These are phyloP conservation scores for Mycena rosella DNA, from an alignment of 768 basidiomycete genomes.

Conservation along the genomic window DNA sequence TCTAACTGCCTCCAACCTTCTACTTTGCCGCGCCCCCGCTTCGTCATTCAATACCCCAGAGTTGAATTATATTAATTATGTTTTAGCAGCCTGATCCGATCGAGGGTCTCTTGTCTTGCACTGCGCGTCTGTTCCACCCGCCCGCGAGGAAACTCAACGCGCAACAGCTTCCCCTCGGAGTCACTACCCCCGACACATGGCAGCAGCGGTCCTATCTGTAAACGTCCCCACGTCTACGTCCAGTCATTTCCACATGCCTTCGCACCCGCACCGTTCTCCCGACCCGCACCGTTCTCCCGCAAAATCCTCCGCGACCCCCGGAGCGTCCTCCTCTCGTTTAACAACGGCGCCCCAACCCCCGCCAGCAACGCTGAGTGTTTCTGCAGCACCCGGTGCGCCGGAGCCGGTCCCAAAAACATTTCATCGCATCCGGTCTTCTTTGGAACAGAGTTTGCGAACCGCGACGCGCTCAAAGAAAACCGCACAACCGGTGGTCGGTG, in stretches of 20 bases:
- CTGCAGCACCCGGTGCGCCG: constrained; percentile 46
- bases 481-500: constrained; percentile 51
- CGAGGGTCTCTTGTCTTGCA: constrained; percentile 29
- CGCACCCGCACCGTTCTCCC: too few species aligned
- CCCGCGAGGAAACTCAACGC: not conserved
- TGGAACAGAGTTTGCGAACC: constrained; percentile 75
- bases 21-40: not conserved
- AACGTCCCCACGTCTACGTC: constrained; percentile 42
- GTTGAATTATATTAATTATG: constrained; percentile 3
- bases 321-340: constrained; percentile 58
- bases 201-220: constrained; percentile 33
- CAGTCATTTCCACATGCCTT: constrained; percentile 37
- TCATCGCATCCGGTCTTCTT: constrained; percentile 72
- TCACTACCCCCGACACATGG: constrained; percentile 29
- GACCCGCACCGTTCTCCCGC: constrained; percentile 13
- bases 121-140: constrained; percentile 11
- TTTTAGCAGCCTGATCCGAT: constrained; percentile 22
- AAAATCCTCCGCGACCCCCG: constrained; percentile 26
- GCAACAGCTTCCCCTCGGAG: not conserved
- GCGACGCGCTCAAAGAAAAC: constrained; percentile 71
- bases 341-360: constrained; percentile 48
- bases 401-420: constrained; percentile 66
- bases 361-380: constrained; percentile 48
- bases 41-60: constrained; percentile 1
- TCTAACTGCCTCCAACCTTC: constrained; percentile 12